A percentile compares a stretch with the other conserved stretches of the same genome.
These are phyloP conservation scores for Diaporthe aspalathi DNA, from an alignment of 2,329 filamentous ascomycete species.

Conservation along the genomic window DNA sequence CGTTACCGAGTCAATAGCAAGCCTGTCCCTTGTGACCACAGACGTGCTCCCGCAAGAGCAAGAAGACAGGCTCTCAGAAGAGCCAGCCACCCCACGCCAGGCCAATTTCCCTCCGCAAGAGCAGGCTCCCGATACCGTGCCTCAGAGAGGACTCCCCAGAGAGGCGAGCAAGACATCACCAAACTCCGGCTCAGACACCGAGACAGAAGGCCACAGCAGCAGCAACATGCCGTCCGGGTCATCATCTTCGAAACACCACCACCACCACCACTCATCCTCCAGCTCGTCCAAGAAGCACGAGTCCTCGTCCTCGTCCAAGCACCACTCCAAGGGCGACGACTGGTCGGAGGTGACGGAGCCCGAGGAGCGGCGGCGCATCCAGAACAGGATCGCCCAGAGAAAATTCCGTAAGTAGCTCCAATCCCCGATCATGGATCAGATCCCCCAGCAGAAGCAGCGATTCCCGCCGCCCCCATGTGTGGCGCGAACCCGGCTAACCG, in stretches of 20 bases:
- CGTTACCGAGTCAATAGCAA: slow-evolving; percentile 33
- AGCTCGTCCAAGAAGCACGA: slow-evolving; percentile 51
- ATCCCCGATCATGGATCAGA: background rate
- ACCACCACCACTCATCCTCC: slow-evolving; percentile 43
- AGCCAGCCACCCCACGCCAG: slow-evolving; percentile 34
- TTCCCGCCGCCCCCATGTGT: too few relatives aligned
- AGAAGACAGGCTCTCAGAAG: slow-evolving; percentile 19
- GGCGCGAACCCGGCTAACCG: background rate
- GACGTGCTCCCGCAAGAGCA: background rate
- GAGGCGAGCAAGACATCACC: background rate
- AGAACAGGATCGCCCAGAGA: slow-evolving; percentile 80
- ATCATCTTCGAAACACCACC: slow-evolving; percentile 39
- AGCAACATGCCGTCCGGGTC: slow-evolving; percentile 50
- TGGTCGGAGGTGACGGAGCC: slow-evolving; percentile 78
- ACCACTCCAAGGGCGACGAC: slow-evolving; percentile 64
- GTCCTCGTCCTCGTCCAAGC: slow-evolving; percentile 50
- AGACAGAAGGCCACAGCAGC: slow-evolving; percentile 41
- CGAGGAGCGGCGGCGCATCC: slow-evolving; percentile 77
- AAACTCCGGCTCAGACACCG: slow-evolving; percentile 48
- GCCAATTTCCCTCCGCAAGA: background rate
- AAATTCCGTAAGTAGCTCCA: slow-evolving; percentile 73
- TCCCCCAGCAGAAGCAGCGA: too few relatives aligned
- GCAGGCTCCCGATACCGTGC: background rate
- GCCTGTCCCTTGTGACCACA: slow-evolving; percentile 16
- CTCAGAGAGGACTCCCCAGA: background rate